Percentiles rank a stretch among this genome's conserved stretches.
Conservation (phyloP, 352 stramenopile species). For the Phytophthora hybrid region DNA sequence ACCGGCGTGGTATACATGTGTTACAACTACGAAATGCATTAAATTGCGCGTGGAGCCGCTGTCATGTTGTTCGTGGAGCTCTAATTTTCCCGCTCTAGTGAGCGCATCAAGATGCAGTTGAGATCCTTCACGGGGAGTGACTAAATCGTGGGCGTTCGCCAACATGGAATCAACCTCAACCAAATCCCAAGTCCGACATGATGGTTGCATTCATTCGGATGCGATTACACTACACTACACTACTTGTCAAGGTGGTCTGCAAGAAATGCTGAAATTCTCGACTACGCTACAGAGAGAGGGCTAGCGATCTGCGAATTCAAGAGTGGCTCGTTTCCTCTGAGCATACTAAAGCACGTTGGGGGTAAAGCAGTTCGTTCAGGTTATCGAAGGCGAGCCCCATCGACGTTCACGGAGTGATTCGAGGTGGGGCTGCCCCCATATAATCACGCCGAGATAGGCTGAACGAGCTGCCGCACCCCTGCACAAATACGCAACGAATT, state of each 20-base stretch:
- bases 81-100: slow-evolving; percentile 62
- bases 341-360: too few species aligned
- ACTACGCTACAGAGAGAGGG: slow-evolving; percentile 41
- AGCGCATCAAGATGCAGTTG: slow-evolving; percentile 85
- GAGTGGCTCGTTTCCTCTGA: slow-evolving; percentile 40
- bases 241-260: slow-evolving; percentile 1
- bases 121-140: slow-evolving; percentile 73
- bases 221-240: slow-evolving; percentile 60
- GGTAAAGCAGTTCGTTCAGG: too few species aligned
- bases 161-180: slow-evolving; percentile 43
- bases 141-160: slow-evolving; percentile 61
- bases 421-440: too few species aligned
- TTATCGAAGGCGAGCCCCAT: too few species aligned
- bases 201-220: slow-evolving; percentile 55
- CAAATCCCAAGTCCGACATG: slow-evolving; percentile 46
- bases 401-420: too few species aligned
- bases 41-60: slow-evolving; percentile 52
- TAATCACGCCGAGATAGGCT: too few species aligned
- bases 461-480: too few species aligned
- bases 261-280: slow-evolving; percentile 62
- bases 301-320: slow-evolving; percentile 35
- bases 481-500: too few species aligned
- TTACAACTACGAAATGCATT: slow-evolving; percentile 40
- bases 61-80: slow-evolving; percentile 62
- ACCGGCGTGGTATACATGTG: slow-evolving; percentile 64